A percentile compares a stretch with the other conserved stretches of the same genome.
Evolutionary conservation across 2,329 filamentous ascomycete genomes (phyloP).

Genomic region (Metarhizium humberi): DNA sequence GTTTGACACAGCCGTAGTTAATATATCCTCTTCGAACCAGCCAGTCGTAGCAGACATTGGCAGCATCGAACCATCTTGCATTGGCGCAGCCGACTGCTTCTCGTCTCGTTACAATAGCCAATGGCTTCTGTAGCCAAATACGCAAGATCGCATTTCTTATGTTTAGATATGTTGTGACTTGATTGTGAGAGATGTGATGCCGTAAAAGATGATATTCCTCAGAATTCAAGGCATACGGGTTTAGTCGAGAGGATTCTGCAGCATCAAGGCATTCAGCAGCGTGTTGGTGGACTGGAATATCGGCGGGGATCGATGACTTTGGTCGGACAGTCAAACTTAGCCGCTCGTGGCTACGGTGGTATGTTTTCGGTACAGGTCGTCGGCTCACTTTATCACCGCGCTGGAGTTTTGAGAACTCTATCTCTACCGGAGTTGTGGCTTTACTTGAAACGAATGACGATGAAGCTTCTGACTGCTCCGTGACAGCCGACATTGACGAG

Average conservation of each 20-base stretch:
- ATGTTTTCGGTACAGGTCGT: constrained; percentile 14
- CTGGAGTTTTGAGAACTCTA: constrained; percentile 18
- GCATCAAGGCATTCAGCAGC: constrained; percentile 86
- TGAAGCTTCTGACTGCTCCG: constrained; percentile 47
- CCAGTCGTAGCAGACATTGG: constrained; percentile 87
- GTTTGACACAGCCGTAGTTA: constrained; percentile 85
- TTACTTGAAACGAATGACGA: constrained; percentile 50
- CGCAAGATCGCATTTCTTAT: constrained; percentile 90
- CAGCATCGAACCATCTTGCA: constrained; percentile 78
- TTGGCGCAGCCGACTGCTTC: constrained; percentile 90
- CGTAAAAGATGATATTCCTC: constrained; percentile 76
- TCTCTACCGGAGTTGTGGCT: constrained; percentile 50
- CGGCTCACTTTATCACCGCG: constrained; percentile 8
- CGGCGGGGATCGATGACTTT: constrained; percentile 73
- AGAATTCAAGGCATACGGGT: constrained; percentile 78
- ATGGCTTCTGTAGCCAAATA: constrained; percentile 80
- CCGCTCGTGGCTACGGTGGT: constrained; percentile 22
- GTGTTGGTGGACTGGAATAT: constrained; percentile 66
- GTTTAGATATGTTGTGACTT: constrained; percentile 93
- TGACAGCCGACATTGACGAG: constrained; percentile 43
- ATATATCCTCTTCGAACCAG: constrained; percentile 85
- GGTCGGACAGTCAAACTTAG: constrained; percentile 53
- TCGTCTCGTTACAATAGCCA: constrained; percentile 69
- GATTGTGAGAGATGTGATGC: constrained; percentile 72
- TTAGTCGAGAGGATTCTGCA: constrained; percentile 80